Base-by-base conservation (phyloP, 164 flowering plant species). In the Santalum album region DNA sequence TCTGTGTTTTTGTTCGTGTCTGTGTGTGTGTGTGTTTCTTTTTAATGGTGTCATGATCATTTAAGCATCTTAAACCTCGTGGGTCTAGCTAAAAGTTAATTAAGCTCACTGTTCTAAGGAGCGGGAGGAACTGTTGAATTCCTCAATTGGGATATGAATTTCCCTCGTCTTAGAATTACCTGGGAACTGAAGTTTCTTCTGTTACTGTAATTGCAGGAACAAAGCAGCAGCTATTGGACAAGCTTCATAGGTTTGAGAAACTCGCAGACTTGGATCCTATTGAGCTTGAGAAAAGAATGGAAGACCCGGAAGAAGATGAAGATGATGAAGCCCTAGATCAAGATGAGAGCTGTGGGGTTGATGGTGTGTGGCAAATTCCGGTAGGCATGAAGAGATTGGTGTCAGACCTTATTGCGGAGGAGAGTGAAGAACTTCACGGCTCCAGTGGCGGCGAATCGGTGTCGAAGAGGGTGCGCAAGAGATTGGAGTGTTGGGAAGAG, bases 261-360 rank as follows among this genome's bases (percentile, higher is more conserved):
- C 68, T 84, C 18, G 92, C 90, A 0, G 84, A 71, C 49, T 55
- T 87, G 47, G 89, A 85, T 58, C 91, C 95, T 12, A 32, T 81
- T 49, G 96, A 85, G 56, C 87, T 90, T 6, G 95, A 90, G 69
- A 75, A 69, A 58, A 74, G 74, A 65, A 55, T 57, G 7, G 87
- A 90, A 56, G 74, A 68, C 38, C 74, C 69, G 19, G 70, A 59
- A 29, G 65, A 55, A 14, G 64, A 32, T 12, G 71, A 72, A 2
- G 68, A 72, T 1, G 62, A 69, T 23, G 65, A 66, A 15, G 42
- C 16, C 9, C 3, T 14, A 0, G 14, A 1, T 38, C 42, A 14
- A 15, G 42, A 6, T 6, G 40, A 38, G 16, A 38, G 21, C 21
- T 4, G 47, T 29, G 34, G 34, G 4, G 9, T 29, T 29, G 4